Percentiles rank a stretch among this genome's conserved stretches.
These are phyloP conservation scores for Stagonosporopsis cucurbitacearum DNA, from an alignment of 2,329 filamentous ascomycete genomes.

Conservation along the genomic window DNA sequence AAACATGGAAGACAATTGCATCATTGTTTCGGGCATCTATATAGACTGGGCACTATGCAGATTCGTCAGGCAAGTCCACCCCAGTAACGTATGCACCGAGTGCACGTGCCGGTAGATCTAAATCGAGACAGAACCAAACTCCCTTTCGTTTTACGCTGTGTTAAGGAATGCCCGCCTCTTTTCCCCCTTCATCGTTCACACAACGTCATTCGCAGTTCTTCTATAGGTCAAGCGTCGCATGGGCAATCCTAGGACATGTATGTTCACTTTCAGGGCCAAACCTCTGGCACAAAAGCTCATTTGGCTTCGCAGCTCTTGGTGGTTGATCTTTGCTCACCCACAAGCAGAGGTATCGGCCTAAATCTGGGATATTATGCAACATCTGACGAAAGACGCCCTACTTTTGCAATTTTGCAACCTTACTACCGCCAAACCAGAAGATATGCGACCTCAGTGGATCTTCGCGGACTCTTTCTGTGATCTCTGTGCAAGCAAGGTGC, in stretches of 20 bases:
- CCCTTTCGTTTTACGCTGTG: too few relatives aligned
- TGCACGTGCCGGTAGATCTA: too few relatives aligned
- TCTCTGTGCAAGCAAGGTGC: constrained; percentile 22
- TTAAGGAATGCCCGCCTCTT: too few relatives aligned
- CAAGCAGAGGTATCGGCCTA: constrained; percentile 21
- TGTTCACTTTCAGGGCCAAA: constrained; percentile 4
- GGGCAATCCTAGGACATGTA: not conserved
- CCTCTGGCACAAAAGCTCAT: constrained; percentile 10
- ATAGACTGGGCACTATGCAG: too few relatives aligned
- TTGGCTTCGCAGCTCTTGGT: constrained; percentile 5
- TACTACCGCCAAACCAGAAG: constrained; percentile 26
- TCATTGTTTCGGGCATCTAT: too few relatives aligned
- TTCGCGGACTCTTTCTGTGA: constrained; percentile 21
- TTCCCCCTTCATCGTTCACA: too few relatives aligned
- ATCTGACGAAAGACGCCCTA: constrained; percentile 18
- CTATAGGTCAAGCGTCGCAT: not conserved
- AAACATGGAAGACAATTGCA: too few relatives aligned
- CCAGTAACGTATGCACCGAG: too few relatives aligned
- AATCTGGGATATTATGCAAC: constrained; percentile 20
- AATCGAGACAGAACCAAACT: too few relatives aligned
- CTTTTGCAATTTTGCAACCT: constrained; percentile 18
- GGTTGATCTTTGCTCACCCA: constrained; percentile 12
- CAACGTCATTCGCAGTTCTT: too few relatives aligned
- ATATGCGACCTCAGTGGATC: constrained; percentile 25
- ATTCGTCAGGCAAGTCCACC: too few relatives aligned